Evolutionary conservation across 768 basidiomycete genomes (phyloP), one percentile per base, ranked within the genome.

Genomic region (Xanthoconium purpureum): DNA sequence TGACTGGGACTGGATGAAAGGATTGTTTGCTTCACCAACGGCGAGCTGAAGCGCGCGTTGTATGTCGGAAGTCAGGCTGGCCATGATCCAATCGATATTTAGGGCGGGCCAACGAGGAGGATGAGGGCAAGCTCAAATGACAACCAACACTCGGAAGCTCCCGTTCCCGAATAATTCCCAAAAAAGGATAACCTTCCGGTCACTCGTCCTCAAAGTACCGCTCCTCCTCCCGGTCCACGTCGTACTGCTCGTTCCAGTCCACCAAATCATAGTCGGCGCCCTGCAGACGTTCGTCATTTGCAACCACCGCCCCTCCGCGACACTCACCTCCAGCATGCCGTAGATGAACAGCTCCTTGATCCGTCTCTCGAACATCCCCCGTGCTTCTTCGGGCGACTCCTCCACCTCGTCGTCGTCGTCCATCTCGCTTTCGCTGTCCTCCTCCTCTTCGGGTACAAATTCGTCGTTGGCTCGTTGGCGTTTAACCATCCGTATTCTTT

Each of bases 161-260:
- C 3, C 14, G 20, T 10, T 20, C 7, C 68, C 67, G 66, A 51
- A 47, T 29, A 59, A 55, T 44, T 67, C 3, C 69, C 56, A 54
- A 50, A 63, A 42, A 37, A 43, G 32, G 43, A 38, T 12, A 3
- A 2, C 1, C 17, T 12, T 56, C 61, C 47, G 50, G 62, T 63
- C 65, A 67, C 45, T 77, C 76, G 24, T 85, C 83, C 24, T 85
- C 83, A 70, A 91, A 91, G 84, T 89, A 91, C 20, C 77, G 3
- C 14, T 89, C 82, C 32, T 85, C 84, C 60, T 80, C 86, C 56
- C 79, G 74, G 18, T 83, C 81, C 20, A 58, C 70, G 62, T 88
- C 88, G 71, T 87, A 79, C 39, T 74, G 75, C 53, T 91, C 89
- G 63, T 84, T 82, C 88, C 89, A 91, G 66, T 91, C 89, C 10